Base-by-base conservation (phyloP, 2,329 filamentous ascomycete species). In the Talaromyces sp. region DNA sequence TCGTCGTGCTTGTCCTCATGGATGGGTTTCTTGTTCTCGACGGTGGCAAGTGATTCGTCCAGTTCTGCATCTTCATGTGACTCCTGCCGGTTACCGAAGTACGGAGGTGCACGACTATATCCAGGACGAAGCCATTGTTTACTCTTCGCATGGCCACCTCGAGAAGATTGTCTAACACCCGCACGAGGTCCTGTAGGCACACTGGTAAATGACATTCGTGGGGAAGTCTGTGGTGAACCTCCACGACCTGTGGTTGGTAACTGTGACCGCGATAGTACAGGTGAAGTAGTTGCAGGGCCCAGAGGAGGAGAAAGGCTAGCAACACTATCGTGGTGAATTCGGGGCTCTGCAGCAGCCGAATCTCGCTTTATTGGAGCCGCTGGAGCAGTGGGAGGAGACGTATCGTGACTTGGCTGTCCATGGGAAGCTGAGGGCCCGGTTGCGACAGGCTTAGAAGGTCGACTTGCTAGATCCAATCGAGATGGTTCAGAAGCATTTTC, bases 171-270 rank as follows among this genome's bases (percentile, higher is more conserved):
- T 58, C 72, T 69, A 46, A 73, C 69, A n/a, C 71, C 66, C 6
- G 73, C 74, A 53, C 75, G 73, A 35, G 75, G 74, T 3, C 73
- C 75, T 8, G 73, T 77, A 11, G 75, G 75, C 19, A 76, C 72
- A 35, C 63, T 72, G 9, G 71, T 67, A 25, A 69, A 62, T 48
- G 69, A 65, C 64, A 71, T 69, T 11, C 66, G 67, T 19, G 74
- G 73, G 3, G 74, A 76, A 5, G 71, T 74, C 10, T 68, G 68
- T 1, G 68, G 69, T 19, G 73, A 74, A 17, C 62, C 46, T 9
- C 67, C 65, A 19, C 66, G 66, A 25, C 65, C 66, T 3, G 62
- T 61, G 21, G 69, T 64, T 0, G 67, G 65, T 6, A 66, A 62
- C 5, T 60, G 59, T 9, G 63, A 58, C 40, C 69, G 63, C 13